Percentiles rank a stretch among this genome's conserved stretches.
Evolutionary conservation across 2,329 filamentous ascomycete genomes (phyloP).

Genomic region (Fusarium sp.): DNA sequence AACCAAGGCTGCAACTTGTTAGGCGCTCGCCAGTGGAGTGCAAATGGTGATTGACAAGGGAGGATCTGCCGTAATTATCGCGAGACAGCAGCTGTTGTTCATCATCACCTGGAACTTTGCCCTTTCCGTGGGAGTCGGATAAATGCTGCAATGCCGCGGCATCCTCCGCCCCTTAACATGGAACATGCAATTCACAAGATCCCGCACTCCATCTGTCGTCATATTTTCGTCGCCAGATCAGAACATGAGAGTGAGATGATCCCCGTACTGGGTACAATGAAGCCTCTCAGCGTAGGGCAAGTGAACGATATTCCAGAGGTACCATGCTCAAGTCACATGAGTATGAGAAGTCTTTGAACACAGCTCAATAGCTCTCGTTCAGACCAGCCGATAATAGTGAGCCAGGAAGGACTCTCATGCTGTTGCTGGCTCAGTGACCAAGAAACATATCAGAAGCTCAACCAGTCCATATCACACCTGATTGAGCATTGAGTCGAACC

Average conservation of each 20-base stretch:
- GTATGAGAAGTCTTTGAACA: neutral
- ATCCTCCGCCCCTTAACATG: slow-evolving; percentile 20
- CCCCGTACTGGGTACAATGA: slow-evolving; percentile 8
- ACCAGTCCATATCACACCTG: neutral
- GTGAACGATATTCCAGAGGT: neutral
- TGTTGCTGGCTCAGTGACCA: neutral
- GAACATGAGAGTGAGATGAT: slow-evolving; percentile 9
- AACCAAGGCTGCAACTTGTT: slow-evolving; percentile 1
- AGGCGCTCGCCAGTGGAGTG: slow-evolving; percentile 20
- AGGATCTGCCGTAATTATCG: slow-evolving; percentile 39
- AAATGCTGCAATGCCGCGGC: slow-evolving; percentile 34
- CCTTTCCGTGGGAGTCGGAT: slow-evolving; percentile 12
- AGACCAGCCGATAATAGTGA: neutral
- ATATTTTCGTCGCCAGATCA: slow-evolving; percentile 21
- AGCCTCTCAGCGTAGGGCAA: neutral
- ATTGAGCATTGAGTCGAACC: neutral
- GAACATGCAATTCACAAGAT: slow-evolving; percentile 19
- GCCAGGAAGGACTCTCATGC: neutral
- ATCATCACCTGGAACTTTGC: slow-evolving; percentile 29
- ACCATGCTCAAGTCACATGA: neutral
- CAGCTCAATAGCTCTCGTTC: neutral
- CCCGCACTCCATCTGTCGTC: slow-evolving; percentile 17
- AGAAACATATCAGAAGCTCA: neutral
- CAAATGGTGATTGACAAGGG: slow-evolving; percentile 37
- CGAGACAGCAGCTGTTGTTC: slow-evolving; percentile 38